A percentile compares a stretch with the other conserved stretches of the same genome.
These are phyloP conservation scores for Blastomyces emzantsi DNA, from an alignment of 2,329 filamentous ascomycete genomes.

Conservation along the genomic window DNA sequence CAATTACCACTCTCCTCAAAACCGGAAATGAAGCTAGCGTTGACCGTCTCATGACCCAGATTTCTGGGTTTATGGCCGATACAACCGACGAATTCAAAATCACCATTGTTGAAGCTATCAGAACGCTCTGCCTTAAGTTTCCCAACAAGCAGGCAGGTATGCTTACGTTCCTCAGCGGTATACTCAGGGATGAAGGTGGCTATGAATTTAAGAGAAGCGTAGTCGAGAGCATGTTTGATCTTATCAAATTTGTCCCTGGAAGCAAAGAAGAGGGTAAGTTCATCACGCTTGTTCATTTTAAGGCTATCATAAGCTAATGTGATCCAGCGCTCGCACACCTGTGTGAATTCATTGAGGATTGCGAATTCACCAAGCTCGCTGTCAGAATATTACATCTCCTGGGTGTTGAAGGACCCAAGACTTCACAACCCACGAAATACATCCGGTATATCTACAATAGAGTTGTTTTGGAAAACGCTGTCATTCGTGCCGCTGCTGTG, in stretches of 20 bases:
- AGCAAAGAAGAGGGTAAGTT: constrained; percentile 54
- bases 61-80: constrained; percentile 95
- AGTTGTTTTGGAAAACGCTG: constrained; percentile 92
- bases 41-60: constrained; percentile 96
- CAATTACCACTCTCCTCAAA: constrained; percentile 95
- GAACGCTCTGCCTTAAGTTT: constrained; percentile 94
- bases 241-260: constrained; percentile 98
- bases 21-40: constrained; percentile 97
- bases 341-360: constrained; percentile 99
- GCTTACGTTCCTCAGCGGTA: constrained; percentile 95
- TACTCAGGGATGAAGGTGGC: constrained; percentile 89
- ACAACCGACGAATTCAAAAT: constrained; percentile 99
- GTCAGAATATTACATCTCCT: constrained; percentile 92
- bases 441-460: constrained; percentile 99
- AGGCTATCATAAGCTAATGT: constrained; percentile 6
- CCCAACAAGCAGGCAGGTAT: constrained; percentile 96
- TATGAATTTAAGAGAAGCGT: constrained; percentile 98
- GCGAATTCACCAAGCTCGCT: constrained; percentile 96
- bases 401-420: constrained; percentile 89
- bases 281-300: not conserved
- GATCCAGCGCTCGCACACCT: constrained; percentile 71
- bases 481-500: constrained; percentile 88
- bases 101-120: constrained; percentile 97
- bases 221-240: constrained; percentile 97
- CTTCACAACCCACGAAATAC: constrained; percentile 92